Percentiles rank a stretch among this genome's conserved stretches.
Evolutionary conservation across 805 yeast species (phyloP).

Genomic region (Hermanozyma aechmeae): DNA sequence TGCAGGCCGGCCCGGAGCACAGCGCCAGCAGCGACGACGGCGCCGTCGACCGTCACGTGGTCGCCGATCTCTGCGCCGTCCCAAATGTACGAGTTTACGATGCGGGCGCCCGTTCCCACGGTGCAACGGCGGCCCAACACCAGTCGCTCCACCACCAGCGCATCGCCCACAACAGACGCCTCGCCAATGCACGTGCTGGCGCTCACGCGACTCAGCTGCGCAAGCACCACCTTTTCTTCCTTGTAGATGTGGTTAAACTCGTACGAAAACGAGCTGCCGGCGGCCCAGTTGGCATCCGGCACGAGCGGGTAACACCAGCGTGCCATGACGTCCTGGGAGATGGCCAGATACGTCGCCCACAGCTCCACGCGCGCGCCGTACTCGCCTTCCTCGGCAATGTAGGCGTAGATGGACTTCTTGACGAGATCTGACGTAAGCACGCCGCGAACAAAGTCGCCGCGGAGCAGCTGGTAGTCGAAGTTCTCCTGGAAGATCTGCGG

Average conservation of each 20-base stretch:
- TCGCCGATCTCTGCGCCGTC: conserved; percentile 70
- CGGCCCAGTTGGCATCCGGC: conserved; percentile 73
- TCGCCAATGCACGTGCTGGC: conserved; percentile 78
- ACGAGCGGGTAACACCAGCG: conserved; percentile 91
- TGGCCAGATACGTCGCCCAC: conserved; percentile 87
- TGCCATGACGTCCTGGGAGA: conserved; percentile 80
- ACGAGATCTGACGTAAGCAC: conserved; percentile 83
- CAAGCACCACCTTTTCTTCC: conserved; percentile 79
- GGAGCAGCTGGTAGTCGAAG: conserved; percentile 82
- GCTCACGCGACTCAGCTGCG: conserved; percentile 85
- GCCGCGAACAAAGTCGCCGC: conserved; percentile 86
- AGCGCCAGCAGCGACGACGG: conserved; percentile 65
- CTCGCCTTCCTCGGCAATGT: conserved; percentile 60
- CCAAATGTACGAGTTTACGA: conserved; percentile 80
- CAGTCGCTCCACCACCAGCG: conserved; percentile 54
- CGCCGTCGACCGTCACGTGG: conserved; percentile 43
- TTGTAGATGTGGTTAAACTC: conserved; percentile 83
- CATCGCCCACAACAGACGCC: conserved; percentile 67
- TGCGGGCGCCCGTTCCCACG: conserved; percentile 68
- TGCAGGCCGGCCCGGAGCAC: conserved; percentile 41
- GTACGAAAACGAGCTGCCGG: conserved; percentile 66
- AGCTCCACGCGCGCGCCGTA: conserved; percentile 95
- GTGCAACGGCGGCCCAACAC: conserved; percentile 80
- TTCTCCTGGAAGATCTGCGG: conserved; percentile 95
- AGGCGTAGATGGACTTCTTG: conserved; percentile 85